Conservation (phyloP, 768 basidiomycete genomes). For the Termitomyces sp. region DNA sequence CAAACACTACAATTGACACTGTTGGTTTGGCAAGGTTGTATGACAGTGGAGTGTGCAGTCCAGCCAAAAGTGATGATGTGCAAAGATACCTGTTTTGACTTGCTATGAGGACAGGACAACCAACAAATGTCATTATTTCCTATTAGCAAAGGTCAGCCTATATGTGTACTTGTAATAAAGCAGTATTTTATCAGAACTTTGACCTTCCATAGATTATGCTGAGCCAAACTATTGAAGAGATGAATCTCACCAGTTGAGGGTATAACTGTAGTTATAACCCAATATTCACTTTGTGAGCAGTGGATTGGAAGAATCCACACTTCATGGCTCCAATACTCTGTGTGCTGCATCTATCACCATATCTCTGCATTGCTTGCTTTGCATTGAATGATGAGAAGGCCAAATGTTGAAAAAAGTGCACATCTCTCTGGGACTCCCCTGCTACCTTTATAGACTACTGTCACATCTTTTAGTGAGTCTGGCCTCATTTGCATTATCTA, state of each 20-base stretch:
- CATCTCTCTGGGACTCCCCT: too few relatives aligned
- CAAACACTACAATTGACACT: background rate
- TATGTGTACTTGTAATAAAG: too few relatives aligned
- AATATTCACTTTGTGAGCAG: slow-evolving; percentile 19
- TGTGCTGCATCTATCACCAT: slow-evolving; percentile 14
- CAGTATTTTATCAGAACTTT: too few relatives aligned
- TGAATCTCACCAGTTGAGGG: slow-evolving; percentile 10
- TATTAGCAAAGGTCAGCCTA: too few relatives aligned
- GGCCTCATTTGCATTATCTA: too few relatives aligned
- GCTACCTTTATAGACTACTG: too few relatives aligned
- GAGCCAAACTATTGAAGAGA: slow-evolving; percentile 28
- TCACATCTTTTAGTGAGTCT: too few relatives aligned
- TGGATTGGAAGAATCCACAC: slow-evolving; percentile 36
- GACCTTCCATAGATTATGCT: too few relatives aligned
- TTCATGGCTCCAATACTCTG: slow-evolving; percentile 25
- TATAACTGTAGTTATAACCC: slow-evolving; percentile 24
- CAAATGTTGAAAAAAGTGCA: background rate
- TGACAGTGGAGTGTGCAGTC: background rate
- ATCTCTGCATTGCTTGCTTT: slow-evolving; percentile 13
- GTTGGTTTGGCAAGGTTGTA: background rate
- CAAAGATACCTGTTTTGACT: background rate
- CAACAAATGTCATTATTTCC: background rate
- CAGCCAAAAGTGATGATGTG: background rate
- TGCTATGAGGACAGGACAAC: background rate
- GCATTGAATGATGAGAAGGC: slow-evolving; percentile 9